Percentiles rank a stretch among this genome's conserved stretches.
Conservation (phyloP, 305 asterid species). For the Petunia hybrid region DNA sequence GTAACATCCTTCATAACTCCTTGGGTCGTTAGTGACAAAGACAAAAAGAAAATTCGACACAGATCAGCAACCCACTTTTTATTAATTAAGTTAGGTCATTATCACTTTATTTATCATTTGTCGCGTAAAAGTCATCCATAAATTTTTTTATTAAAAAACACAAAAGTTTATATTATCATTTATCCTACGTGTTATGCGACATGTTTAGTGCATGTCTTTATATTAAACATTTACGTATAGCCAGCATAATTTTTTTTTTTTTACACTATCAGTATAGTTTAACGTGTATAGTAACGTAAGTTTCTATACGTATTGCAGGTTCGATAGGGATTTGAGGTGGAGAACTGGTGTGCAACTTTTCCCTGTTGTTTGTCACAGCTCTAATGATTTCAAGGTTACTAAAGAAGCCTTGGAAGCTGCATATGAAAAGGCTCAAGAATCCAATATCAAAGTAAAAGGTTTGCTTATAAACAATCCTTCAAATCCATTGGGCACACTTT, state of each 20-base stretch:
- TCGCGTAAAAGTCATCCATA: background rate
- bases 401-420: constrained; percentile 62
- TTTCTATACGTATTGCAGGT: constrained; percentile 47
- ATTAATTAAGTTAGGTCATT: background rate
- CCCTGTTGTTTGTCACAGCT: constrained; percentile 68
- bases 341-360: constrained; percentile 64
- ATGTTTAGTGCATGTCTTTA: background rate
- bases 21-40: constrained; percentile 25
- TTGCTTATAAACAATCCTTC: constrained; percentile 80
- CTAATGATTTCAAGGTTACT: constrained; percentile 63
- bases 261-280: too few relatives aligned
- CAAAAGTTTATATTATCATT: background rate
- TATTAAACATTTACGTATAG: too few relatives aligned
- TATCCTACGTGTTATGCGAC: background rate
- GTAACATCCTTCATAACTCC: background rate
- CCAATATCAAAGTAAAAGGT: constrained; percentile 66
- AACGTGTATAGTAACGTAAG: background rate
- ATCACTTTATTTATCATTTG: background rate
- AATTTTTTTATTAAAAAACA: background rate
- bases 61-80: background rate
- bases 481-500: constrained; percentile 75
- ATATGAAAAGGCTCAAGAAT: constrained; percentile 55
- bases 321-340: constrained; percentile 83
- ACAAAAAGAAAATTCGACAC: constrained; percentile 5
- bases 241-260: too few relatives aligned